Evolutionary conservation across 768 basidiomycete species (phyloP).

Genomic region (Boletus sp.): DNA sequence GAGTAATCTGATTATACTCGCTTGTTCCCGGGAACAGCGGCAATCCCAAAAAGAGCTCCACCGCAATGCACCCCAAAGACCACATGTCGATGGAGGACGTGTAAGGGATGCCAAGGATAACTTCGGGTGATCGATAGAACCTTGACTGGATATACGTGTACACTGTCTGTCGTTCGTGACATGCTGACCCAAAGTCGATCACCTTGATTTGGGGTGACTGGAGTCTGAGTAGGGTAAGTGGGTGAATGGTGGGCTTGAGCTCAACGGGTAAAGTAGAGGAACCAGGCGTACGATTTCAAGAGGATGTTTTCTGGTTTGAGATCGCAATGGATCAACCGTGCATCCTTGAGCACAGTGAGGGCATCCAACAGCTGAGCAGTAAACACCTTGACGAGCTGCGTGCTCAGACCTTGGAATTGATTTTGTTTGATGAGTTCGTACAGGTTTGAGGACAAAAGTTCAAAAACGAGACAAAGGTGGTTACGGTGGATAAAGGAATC

Average conservation of each 20-base stretch:
- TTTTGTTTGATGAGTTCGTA: slow-evolving; percentile 99
- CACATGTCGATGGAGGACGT: slow-evolving; percentile 98
- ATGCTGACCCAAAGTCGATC: slow-evolving; percentile 98
- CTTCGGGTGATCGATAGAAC: slow-evolving; percentile 98
- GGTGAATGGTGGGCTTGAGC: background rate
- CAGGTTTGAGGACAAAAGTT: slow-evolving; percentile 92
- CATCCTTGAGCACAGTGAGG: slow-evolving; percentile 89
- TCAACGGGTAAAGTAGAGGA: background rate
- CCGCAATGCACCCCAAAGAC: slow-evolving; percentile 97
- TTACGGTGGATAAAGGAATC: slow-evolving; percentile 97
- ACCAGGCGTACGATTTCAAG: slow-evolving; percentile 73
- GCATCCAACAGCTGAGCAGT: slow-evolving; percentile 94
- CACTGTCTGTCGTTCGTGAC: slow-evolving; percentile 98
- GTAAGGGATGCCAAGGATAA: slow-evolving; percentile 91
- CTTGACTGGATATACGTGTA: slow-evolving; percentile 99
- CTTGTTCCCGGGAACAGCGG: slow-evolving; percentile 98
- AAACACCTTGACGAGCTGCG: slow-evolving; percentile 97
- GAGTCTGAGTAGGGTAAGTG: slow-evolving; percentile 46
- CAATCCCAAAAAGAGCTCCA: slow-evolving; percentile 93
- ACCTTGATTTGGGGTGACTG: slow-evolving; percentile 99
- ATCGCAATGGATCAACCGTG: slow-evolving; percentile 96
- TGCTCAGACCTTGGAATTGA: slow-evolving; percentile 95
- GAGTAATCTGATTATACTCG: slow-evolving; percentile 96
- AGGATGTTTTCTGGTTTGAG: slow-evolving; percentile 98
- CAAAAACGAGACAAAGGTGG: slow-evolving; percentile 97